Conservation (phyloP, 225 moss, liverwort and hornwort genomes). For the Physcomitrellopsis africana region DNA sequence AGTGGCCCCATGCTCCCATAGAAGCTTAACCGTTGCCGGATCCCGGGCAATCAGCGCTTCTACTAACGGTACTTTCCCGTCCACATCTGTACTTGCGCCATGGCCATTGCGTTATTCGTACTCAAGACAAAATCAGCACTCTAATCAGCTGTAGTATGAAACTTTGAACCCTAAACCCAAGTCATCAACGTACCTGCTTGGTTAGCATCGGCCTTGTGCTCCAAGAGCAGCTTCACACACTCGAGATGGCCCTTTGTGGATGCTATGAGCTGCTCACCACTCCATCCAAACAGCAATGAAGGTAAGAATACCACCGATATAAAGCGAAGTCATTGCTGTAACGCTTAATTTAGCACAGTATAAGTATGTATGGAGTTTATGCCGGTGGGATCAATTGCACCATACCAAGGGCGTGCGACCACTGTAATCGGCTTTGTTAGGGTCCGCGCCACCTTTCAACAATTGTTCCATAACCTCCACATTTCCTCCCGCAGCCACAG, state of each 20-base stretch:
- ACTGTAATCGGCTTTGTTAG: constrained; percentile 66
- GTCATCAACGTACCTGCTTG: constrained; percentile 45
- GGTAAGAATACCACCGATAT: not conserved
- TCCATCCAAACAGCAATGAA: not conserved
- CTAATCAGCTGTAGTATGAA: not conserved
- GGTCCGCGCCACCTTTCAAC: constrained; percentile 65
- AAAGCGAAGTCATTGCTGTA: not conserved
- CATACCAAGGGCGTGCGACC: constrained; percentile 82
- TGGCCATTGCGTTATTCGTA: constrained; percentile 9
- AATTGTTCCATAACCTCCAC: constrained; percentile 79
- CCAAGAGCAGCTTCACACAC: constrained; percentile 74
- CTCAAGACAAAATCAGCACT: too few species aligned
- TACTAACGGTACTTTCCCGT: constrained; percentile 71
- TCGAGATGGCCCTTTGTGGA: constrained; percentile 79
- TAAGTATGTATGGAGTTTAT: not conserved
- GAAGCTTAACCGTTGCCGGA: constrained; percentile 54
- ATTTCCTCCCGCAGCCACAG: constrained; percentile 75
- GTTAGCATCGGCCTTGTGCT: constrained; percentile 73
- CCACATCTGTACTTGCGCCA: constrained; percentile 63
- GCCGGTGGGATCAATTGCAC: not conserved
- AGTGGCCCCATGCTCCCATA: constrained; percentile 73
- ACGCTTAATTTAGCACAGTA: not conserved
- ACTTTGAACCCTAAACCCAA: not conserved
- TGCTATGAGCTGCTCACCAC: constrained; percentile 45
- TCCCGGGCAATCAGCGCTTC: constrained; percentile 68